Base-by-base conservation (phyloP, 164 flowering plant species). In the Brasenia schreberi region DNA sequence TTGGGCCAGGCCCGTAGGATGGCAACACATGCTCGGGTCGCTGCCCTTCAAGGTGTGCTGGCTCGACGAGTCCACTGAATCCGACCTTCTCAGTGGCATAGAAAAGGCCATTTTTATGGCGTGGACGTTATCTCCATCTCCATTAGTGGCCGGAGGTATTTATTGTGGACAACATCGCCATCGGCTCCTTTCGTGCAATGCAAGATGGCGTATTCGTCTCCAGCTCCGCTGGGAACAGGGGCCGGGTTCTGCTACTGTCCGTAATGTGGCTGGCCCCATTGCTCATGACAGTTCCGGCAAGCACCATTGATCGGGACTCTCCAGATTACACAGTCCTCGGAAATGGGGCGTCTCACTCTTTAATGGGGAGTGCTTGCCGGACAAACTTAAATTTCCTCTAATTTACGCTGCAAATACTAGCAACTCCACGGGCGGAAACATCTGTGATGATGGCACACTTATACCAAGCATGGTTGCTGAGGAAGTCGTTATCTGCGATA, bases 251-350 rank as follows among this genome's bases (percentile, higher is more conserved):
- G 27, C 27, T 23, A 23, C 98, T 0, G 98, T 90, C 63, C 81
- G 89, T 5, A 93, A 90, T 61, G 90, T 85, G 4, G 97, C 98
- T 0, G 27, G 27, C 27, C 27, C 97, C 98, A 5, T 93, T 97
- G 98, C 84, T 93, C 65, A 83, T 85, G 65, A 86, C 96, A 0
- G 96, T 89, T 0, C 96, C 96, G 14, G 97, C 97, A 6, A 88
- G 96, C 10, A 87, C 96, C 10, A n/a, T 93, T 72, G 98, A 93
- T 73, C 86, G 97, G 0, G 88, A 90, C 18, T 90, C 90, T 74
- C 98, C 94, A 10, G 81, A 86, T 0, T 76, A 80, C 56, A 70
- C 82, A 7, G 81, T 18, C 7, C 84, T 89, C 5, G 96, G 95
- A 23, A 80, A 83, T 63, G 90, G 88, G 97, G 97, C 7, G 85